Percentiles rank a stretch among this genome's conserved stretches.
phyloP scores from a whole-genome alignment of 2,329 filamentous ascomycete genomes.

The Leptographium lundbergii region DNA sequence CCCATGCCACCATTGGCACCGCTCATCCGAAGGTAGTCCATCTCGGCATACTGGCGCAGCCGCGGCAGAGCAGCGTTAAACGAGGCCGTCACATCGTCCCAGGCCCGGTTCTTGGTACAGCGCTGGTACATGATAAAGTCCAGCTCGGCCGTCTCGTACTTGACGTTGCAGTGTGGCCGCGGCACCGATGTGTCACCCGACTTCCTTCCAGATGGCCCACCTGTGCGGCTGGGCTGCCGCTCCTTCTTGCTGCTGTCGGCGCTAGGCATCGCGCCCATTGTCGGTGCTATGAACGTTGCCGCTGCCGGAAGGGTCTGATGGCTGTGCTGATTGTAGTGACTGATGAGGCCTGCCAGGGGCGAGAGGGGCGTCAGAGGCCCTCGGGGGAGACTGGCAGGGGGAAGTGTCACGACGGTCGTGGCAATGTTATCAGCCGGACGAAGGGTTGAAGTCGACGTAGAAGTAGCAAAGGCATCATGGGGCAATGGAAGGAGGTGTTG shows the following conservation, averaged over 20 bases:
- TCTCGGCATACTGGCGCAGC: constrained; percentile 12
- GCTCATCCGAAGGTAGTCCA: constrained; percentile 3
- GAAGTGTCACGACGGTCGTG: constrained; percentile 9
- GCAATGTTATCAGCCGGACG: constrained; percentile 1
- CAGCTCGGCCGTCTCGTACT: constrained; percentile 14
- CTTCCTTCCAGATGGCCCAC: neutral
- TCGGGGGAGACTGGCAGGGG: neutral
- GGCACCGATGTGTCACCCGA: constrained; percentile 1
- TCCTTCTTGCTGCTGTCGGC: neutral
- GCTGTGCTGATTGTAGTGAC: neutral
- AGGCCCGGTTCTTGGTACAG: constrained; percentile 13
- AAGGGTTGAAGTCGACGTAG: neutral
- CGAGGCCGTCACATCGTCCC: constrained; percentile 12
- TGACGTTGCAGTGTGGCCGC: constrained; percentile 14
- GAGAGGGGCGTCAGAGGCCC: constrained; percentile 8
- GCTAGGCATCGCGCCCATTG: too few relatives aligned
- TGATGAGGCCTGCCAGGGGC: neutral
- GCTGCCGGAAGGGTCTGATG: neutral
- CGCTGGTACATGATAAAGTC: constrained; percentile 16
- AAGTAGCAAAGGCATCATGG: neutral
- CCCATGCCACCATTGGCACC: neutral
- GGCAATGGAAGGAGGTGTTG: neutral
- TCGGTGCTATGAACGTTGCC: too few relatives aligned
- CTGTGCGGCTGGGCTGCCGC: neutral
- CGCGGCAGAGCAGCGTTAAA: constrained; percentile 13